Evolutionary conservation across 768 basidiomycete species (phyloP).

Genomic region (Suillus variegatus): DNA sequence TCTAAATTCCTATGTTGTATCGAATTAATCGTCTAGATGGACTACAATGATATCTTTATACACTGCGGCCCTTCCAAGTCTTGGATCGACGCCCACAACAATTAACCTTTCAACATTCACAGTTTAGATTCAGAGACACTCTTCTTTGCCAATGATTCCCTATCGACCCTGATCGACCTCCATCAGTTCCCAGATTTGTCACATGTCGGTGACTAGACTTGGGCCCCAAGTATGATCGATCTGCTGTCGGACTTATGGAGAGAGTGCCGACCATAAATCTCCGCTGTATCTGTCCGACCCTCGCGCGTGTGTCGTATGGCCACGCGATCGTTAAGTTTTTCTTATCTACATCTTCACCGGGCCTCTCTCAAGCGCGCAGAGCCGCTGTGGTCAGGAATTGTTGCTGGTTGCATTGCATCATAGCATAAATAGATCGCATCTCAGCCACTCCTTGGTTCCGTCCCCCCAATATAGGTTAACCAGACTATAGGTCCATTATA

Average conservation of each 20-base stretch:
- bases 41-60: background rate
- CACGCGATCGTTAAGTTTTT: background rate
- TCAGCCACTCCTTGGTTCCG: background rate
- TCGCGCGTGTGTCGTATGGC: background rate
- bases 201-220: constrained; percentile 8
- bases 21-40: background rate
- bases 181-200: constrained; percentile 7
- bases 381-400: background rate
- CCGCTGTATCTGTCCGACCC: background rate
- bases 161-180: constrained; percentile 8
- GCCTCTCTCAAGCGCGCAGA: background rate
- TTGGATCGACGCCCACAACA: background rate
- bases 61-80: constrained; percentile 1
- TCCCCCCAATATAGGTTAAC: background rate
- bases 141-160: constrained; percentile 6
- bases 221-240: constrained; percentile 3
- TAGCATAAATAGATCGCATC: background rate
- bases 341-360: background rate
- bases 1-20: background rate
- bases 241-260: constrained; percentile 5
- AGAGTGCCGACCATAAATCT: constrained; percentile 4
- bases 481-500: background rate
- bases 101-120: constrained; percentile 7
- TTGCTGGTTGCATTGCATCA: background rate
- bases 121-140: constrained; percentile 7